These are phyloP conservation scores for Phaffia tasmanica DNA, from an alignment of 768 basidiomycete genomes.

Conservation along the genomic window DNA sequence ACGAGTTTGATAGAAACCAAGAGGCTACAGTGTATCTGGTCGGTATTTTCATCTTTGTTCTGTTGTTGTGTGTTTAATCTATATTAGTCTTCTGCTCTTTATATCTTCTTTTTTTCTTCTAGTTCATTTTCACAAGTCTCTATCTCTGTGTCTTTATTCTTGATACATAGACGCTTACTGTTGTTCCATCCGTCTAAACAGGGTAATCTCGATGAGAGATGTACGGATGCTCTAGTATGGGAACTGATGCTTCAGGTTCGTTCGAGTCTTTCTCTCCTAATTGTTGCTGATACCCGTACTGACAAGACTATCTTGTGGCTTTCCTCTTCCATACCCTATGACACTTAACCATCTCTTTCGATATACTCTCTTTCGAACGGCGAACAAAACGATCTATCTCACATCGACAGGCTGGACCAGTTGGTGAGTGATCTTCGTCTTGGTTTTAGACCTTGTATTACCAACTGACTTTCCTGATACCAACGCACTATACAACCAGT, in stretches of 20 bases:
- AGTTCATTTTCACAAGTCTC: neutral
- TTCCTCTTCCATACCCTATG: neutral
- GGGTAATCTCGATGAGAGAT: slow-evolving; percentile 96
- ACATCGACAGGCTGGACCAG: slow-evolving; percentile 74
- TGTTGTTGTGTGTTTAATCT: neutral
- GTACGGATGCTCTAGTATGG: slow-evolving; percentile 88
- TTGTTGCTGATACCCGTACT: neutral
- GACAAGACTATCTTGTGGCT: neutral
- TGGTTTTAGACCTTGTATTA: neutral
- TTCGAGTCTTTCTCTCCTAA: neutral
- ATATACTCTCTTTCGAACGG: too few relatives aligned
- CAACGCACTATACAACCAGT: slow-evolving; percentile 43
- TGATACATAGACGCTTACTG: neutral
- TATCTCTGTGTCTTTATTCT: neutral
- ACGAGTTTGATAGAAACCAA: slow-evolving; percentile 58
- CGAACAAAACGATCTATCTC: neutral
- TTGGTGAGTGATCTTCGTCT: slow-evolving; percentile 52
- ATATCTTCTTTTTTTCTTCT: too few relatives aligned
- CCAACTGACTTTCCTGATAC: neutral
- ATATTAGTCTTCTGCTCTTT: neutral
- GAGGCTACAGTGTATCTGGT: slow-evolving; percentile 84
- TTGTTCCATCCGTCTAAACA: slow-evolving; percentile 35
- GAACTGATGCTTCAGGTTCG: slow-evolving; percentile 67
- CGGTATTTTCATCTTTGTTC: slow-evolving; percentile 27
- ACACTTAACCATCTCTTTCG: too few relatives aligned